Evolutionary conservation across 1,284 basidiomycete genomes (phyloP), one percentile per base, ranked within the genome.

Genomic region (Tilletia indica): DNA sequence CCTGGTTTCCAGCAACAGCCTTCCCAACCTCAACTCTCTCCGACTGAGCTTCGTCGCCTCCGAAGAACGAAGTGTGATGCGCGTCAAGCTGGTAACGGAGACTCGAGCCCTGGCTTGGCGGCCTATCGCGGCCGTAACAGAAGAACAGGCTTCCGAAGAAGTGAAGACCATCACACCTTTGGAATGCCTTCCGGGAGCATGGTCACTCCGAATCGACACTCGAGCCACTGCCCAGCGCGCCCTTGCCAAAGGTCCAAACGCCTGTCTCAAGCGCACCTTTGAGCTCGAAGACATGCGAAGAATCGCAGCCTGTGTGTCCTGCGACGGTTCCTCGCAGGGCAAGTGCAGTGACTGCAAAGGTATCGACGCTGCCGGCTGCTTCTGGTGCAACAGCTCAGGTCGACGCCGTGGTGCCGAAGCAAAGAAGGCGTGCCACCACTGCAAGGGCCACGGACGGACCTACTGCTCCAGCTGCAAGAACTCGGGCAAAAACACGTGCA

Each of bases 361-460:
- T 2, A 2, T 67, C 48, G 63, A 67, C 6, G 63, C 69, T 14
- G 31, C 48, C 25, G 2, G 16, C 31, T 67, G 61, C 42, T 70
- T 70, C 67, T 70, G 69, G 61, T 70, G 69, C 48, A 31, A 4
- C n/a, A 49, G 69, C 34, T 68, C n/a, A 9, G 69, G 63, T 25
- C 67, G 49, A 34, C 19, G 36, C 25, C 42, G 38, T 34, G 58
- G 58, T 2, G 9, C 16, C 16, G 58, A 34, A 63, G 58, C 21
- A 9, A 8, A 9, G 25, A 42, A 63, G 25, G 12, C 11, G 34
- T 70, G 69, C 63, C 2, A 16, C 25, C 31, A 70, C 3, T 70
- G 69, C 54, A 58, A 51, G 9, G 42, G 42, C 1, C 63, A 47
- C 34, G 69, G 69, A 25, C 45, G n/a, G 14, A 54, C 58, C 45